A percentile compares a stretch with the other conserved stretches of the same genome.
Evolutionary conservation across 805 yeast species (phyloP).

Genomic region (Starmerella stellata): DNA sequence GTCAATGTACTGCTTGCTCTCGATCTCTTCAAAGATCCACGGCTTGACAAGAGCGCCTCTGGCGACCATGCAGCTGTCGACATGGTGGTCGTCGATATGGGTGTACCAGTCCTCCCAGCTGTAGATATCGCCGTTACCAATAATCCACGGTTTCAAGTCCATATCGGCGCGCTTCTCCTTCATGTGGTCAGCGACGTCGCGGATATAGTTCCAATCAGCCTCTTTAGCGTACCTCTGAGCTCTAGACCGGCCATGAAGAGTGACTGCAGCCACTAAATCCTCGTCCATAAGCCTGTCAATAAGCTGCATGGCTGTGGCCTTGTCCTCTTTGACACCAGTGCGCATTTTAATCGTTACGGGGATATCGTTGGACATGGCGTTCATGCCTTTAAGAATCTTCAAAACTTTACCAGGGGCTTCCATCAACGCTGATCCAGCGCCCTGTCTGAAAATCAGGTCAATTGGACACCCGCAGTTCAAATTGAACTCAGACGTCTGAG

Average conservation of each 20-base stretch:
- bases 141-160: constrained; percentile 55
- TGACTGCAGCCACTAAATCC: constrained; percentile 74
- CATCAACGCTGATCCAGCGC: constrained; percentile 86
- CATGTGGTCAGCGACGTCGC: constrained; percentile 51
- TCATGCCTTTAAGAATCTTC: constrained; percentile 74
- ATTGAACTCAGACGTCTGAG: constrained; percentile 62
- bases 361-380: constrained; percentile 66
- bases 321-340: constrained; percentile 71
- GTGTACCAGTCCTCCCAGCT: constrained; percentile 76
- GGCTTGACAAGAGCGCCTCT: constrained; percentile 96
- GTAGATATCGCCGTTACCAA: constrained; percentile 90
- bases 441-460: constrained; percentile 79
- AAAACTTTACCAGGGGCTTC: constrained; percentile 72
- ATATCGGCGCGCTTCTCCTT: constrained; percentile 38
- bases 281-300: constrained; percentile 56
- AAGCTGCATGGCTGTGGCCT: constrained; percentile 70
- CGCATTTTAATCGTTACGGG: constrained; percentile 87
- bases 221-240: constrained; percentile 83
- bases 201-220: constrained; percentile 86
- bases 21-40: constrained; percentile 95
- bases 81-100: constrained; percentile 44
- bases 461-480: constrained; percentile 96
- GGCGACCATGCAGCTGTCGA: constrained; percentile 93
- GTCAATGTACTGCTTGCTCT: constrained; percentile 73
- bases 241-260: constrained; percentile 89